These are phyloP conservation scores for Mortierella sp. DNA, from an alignment of 371 early-diverging fungal species.

Conservation along the genomic window DNA sequence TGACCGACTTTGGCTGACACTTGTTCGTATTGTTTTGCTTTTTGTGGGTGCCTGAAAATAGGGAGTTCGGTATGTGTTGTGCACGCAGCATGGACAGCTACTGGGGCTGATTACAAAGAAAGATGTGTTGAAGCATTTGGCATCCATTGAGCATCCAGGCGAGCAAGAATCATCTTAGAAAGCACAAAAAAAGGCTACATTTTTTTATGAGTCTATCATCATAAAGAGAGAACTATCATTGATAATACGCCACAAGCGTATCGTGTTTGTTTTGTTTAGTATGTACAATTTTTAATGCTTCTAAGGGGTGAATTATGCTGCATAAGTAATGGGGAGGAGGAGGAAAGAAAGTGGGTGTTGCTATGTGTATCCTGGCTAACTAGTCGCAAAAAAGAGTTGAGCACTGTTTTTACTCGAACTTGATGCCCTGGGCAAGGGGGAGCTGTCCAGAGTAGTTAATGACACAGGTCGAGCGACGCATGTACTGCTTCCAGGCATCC, in stretches of 20 bases:
- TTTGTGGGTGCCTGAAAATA: constrained; percentile 19
- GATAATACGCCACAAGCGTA: not conserved
- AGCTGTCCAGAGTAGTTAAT: constrained; percentile 92
- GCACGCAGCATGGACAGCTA: constrained; percentile 68
- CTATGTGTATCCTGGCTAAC: not conserved
- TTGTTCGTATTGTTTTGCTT: not conserved
- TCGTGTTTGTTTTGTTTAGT: not conserved
- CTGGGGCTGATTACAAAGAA: constrained; percentile 80
- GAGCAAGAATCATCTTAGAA: constrained; percentile 41
- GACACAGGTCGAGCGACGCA: constrained; percentile 66
- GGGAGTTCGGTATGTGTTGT: constrained; percentile 75
- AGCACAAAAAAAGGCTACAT: too few relatives aligned
- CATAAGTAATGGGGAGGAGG: not conserved
- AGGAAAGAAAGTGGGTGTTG: not conserved
- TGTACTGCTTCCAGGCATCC: constrained; percentile 95
- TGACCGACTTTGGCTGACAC: not conserved
- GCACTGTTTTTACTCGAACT: constrained; percentile 82
- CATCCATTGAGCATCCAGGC: constrained; percentile 58
- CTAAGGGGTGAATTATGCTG: constrained; percentile 10
- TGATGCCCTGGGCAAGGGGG: constrained; percentile 98
- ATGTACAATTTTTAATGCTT: constrained; percentile 13
- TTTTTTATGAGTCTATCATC: not conserved
- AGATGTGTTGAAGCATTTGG: constrained; percentile 72
- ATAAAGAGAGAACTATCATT: constrained; percentile 3
- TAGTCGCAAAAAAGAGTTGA: not conserved